phyloP scores from a whole-genome alignment of 176 grass and related monocot genomes.

The Cenchrus purpureus region DNA sequence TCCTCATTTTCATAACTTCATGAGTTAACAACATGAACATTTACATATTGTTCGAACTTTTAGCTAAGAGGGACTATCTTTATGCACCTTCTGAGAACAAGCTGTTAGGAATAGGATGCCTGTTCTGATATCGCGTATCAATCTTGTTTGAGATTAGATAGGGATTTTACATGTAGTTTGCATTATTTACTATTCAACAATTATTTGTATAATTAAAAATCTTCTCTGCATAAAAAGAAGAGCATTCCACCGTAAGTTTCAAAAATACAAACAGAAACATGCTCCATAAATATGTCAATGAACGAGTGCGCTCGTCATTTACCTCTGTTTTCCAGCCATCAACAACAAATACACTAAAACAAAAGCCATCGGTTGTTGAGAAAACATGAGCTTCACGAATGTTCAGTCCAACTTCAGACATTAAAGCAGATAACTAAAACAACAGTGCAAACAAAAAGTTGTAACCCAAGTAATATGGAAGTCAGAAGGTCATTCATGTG shows the following conservation, averaged over 20 bases:
- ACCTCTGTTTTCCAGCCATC: constrained; percentile 92
- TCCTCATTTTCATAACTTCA: constrained; percentile 5
- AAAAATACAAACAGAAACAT: constrained; percentile 8
- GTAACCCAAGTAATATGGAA: not conserved
- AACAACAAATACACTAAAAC: constrained; percentile 91
- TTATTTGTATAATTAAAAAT: not conserved
- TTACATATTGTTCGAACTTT: constrained; percentile 11
- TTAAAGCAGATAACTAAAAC: constrained; percentile 76
- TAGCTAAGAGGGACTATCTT: not conserved
- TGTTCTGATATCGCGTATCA: constrained; percentile 13
- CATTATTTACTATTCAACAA: not conserved
- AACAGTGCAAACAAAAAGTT: constrained; percentile 6
- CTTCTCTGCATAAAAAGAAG: not conserved
- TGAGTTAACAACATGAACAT: constrained; percentile 1
- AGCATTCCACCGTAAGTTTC: not conserved
- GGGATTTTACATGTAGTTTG: not conserved
- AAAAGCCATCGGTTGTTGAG: constrained; percentile 92
- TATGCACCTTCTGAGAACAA: not conserved
- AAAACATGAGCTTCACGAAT: constrained; percentile 99
- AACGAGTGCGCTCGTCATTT: not conserved
- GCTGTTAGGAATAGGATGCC: not conserved
- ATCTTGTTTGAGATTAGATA: not conserved
- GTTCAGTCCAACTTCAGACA: constrained; percentile 81
- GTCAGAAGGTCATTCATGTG: not conserved
- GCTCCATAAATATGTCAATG: not conserved